Base-by-base conservation (phyloP, 306 rosid genomes). In the Trifolium subterraneum region DNA sequence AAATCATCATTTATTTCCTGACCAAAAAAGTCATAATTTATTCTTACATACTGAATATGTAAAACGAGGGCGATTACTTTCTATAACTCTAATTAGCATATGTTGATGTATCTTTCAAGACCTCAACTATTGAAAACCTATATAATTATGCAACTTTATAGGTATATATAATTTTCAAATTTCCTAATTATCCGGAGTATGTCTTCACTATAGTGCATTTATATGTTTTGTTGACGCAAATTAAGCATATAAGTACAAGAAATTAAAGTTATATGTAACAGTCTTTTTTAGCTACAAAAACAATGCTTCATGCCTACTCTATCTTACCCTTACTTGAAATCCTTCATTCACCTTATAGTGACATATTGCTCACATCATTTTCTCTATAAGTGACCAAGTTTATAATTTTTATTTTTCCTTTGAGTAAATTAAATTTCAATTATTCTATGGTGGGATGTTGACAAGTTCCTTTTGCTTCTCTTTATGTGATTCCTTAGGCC, bases 401-500 rank as follows among this genome's bases (percentile, higher is more conserved):
- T 67, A 75, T 11, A 64, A 52, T 15, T 68, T 27, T 44, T 8
- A 52, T 36, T 42, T 76, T 39, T 58, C 6, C 35, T 36, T 66
- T 50, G 12, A 71, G 74, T 68, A 81, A 79, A 62, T 75, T 44
- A 79, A 76, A 65, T 75, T 80, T 51, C 66, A 81, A 78, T 81
- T 82, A 80, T 76, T 80, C 82, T 74, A 58, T 78, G 81, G 88
- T 87, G 88, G 84, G 93, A 88, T 72, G 83, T 78, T 78, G 96
- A 89, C 90, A 89, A 84, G 89, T 84, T 92, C 93, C 85, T 85
- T 91, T 91, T 79, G 88, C 79, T 83, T 86, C 88, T 79, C 92
- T 84, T 92, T 90, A 70, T 68, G 69, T 72, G 97, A 92, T 90
- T 90, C 93, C 92, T 84, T 81, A 82, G 89, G 96, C 86, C 92